Conservation (phyloP, 345 rosid genomes). For the Geranium rotundifolium region DNA sequence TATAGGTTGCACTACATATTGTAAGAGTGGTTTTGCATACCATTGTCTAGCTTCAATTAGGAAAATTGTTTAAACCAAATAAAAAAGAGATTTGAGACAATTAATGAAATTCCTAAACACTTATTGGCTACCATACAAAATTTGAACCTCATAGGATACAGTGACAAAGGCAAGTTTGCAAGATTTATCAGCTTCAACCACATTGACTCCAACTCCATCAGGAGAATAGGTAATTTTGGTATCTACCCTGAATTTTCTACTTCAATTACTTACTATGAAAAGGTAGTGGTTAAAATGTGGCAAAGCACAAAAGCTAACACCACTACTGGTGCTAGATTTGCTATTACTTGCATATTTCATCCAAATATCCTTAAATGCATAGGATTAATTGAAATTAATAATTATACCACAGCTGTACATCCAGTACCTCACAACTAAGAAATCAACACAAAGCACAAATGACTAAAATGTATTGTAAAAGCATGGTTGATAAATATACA, state of each 20-base stretch:
- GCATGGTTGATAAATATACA: not conserved
- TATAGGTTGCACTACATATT: no score
- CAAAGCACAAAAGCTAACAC: not conserved
- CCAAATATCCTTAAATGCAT: not conserved
- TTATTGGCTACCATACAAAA: not conserved
- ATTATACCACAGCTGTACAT: not conserved
- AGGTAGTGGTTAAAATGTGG: no score
- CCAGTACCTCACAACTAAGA: not conserved
- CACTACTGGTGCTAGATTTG: not conserved
- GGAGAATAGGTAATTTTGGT: not conserved
- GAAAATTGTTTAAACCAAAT: no score
- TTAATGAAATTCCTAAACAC: not conserved
- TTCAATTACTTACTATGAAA: not conserved
- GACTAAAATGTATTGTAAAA: slow-evolving; percentile 4
- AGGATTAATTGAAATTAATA: not conserved
- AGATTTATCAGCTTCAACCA: not conserved
- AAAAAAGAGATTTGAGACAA: no score
- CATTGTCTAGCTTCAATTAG: no score
- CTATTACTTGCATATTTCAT: not conserved
- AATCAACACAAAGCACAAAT: not conserved
- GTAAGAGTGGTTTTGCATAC: no score
- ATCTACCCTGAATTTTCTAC: no score
- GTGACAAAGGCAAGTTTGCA: not conserved
- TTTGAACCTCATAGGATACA: not conserved
- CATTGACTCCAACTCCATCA: not conserved